phyloP scores from a whole-genome alignment of 352 stramenopile species.

The Phytophthora pinifolia region DNA sequence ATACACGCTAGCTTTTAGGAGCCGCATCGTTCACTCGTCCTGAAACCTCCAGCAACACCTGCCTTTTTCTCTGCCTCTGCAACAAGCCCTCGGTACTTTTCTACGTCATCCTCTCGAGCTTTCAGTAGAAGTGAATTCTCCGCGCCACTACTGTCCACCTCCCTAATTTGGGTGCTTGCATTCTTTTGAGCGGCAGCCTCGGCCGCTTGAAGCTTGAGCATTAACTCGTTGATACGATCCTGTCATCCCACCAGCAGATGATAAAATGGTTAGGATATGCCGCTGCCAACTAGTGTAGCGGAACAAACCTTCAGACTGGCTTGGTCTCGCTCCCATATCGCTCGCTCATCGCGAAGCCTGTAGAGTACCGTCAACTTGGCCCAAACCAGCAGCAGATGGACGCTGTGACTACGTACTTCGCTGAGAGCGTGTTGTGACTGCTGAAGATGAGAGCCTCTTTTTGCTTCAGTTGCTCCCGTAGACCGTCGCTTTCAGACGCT shows the following conservation, averaged over 20 bases:
- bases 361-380: not conserved
- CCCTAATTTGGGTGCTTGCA: slow-evolving; percentile 17
- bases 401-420: slow-evolving; percentile 39
- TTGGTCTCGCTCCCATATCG: slow-evolving; percentile 51
- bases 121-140: slow-evolving; percentile 39
- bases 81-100: slow-evolving; percentile 46
- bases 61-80: slow-evolving; percentile 56
- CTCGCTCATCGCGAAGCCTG: slow-evolving; percentile 64
- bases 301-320: slow-evolving; percentile 41
- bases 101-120: slow-evolving; percentile 44
- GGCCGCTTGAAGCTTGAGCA: slow-evolving; percentile 57
- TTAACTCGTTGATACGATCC: slow-evolving; percentile 54
- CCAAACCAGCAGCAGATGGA: not conserved
- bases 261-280: not conserved
- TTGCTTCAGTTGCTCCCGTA: slow-evolving; percentile 76
- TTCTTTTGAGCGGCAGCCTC: slow-evolving; percentile 41
- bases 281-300: not conserved
- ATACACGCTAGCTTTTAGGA: too few relatives aligned
- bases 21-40: not conserved
- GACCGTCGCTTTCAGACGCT: slow-evolving; percentile 48
- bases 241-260: slow-evolving; percentile 4
- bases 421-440: slow-evolving; percentile 54
- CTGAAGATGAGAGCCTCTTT: slow-evolving; percentile 65
- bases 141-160: slow-evolving; percentile 19
- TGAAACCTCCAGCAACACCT: not conserved